Conservation (phyloP, 2,329 filamentous ascomycete genomes). For the Aulographum hederae region DNA sequence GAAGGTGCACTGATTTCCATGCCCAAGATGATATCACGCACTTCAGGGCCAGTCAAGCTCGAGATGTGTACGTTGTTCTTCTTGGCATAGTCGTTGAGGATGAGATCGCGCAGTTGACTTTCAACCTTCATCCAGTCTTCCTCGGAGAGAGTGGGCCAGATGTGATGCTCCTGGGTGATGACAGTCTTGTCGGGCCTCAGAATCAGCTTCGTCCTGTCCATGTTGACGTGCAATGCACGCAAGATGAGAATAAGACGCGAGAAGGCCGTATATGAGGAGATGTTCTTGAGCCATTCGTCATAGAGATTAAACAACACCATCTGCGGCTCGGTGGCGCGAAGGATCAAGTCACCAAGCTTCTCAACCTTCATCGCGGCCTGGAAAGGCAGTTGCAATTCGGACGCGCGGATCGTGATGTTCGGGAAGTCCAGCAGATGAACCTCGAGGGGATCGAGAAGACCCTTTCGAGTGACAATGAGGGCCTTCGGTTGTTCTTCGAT, state of each 20-base stretch:
- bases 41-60: conserved; percentile 88
- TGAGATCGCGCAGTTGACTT: conserved; percentile 83
- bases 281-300: conserved; percentile 96
- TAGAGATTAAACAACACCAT: conserved; percentile 99
- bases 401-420: conserved; percentile 96
- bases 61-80: conserved; percentile 99
- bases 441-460: conserved; percentile 88
- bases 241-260: conserved; percentile 86
- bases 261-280: conserved; percentile 97
- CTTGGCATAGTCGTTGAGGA: conserved; percentile 96
- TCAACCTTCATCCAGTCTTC: conserved; percentile 99
- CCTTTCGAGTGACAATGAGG: conserved; percentile 93
- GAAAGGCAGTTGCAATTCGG: conserved; percentile 92
- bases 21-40: conserved; percentile 93
- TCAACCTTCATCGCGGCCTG: conserved; percentile 99
- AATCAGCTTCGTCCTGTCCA: conserved; percentile 94
- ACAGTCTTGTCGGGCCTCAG: conserved; percentile 93
- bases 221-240: conserved; percentile 89
- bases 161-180: conserved; percentile 96
- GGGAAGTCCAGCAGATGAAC: conserved; percentile 96
- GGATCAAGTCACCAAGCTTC: conserved; percentile 97
- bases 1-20: conserved; percentile 99
- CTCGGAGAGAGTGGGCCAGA: conserved; percentile 86
- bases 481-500: conserved; percentile 98
- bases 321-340: conserved; percentile 94